Conservation (phyloP, 2,329 filamentous ascomycete species). For the Curvularia spicifera region DNA sequence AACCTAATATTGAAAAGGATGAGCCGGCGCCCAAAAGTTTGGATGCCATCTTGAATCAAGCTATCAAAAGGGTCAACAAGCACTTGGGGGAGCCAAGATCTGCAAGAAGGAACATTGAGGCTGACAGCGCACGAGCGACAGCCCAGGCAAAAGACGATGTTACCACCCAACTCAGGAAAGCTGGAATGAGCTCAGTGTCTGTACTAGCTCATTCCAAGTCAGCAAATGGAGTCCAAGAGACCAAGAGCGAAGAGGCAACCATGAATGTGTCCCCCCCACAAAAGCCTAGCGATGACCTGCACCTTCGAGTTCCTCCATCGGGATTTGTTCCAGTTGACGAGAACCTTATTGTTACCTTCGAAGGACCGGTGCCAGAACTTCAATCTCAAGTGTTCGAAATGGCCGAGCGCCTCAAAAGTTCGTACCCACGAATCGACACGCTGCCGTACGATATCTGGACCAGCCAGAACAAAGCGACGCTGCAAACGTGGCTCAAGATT, state of each 20-base stretch:
- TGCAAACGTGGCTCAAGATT: conserved; percentile 41
- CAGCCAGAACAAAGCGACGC: conserved; percentile 21
- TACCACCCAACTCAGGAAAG: not conserved
- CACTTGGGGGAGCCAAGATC: too few species aligned
- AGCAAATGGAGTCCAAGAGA: not conserved
- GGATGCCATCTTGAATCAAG: conserved; percentile 10
- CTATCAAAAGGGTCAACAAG: not conserved
- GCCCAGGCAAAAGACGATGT: not conserved
- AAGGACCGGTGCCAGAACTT: conserved; percentile 19
- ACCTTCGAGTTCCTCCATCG: conserved; percentile 17
- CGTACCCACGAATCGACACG: conserved; percentile 35
- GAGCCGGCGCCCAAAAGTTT: not conserved
- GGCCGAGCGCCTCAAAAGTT: conserved; percentile 26
- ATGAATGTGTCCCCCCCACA: not conserved
- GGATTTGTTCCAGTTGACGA: conserved; percentile 27
- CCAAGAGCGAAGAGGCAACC: too few species aligned
- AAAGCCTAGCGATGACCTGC: conserved; percentile 18
- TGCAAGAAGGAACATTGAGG: not conserved
- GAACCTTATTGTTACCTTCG: conserved; percentile 27
- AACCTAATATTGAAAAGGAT: not conserved
- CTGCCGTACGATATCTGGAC: conserved; percentile 38
- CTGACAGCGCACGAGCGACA: not conserved
- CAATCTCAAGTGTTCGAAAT: conserved; percentile 31
- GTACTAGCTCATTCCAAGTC: not conserved
- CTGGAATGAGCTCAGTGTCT: not conserved